Evolutionary conservation across 768 basidiomycete species (phyloP).

Genomic region (Gymnopilus junonius): DNA sequence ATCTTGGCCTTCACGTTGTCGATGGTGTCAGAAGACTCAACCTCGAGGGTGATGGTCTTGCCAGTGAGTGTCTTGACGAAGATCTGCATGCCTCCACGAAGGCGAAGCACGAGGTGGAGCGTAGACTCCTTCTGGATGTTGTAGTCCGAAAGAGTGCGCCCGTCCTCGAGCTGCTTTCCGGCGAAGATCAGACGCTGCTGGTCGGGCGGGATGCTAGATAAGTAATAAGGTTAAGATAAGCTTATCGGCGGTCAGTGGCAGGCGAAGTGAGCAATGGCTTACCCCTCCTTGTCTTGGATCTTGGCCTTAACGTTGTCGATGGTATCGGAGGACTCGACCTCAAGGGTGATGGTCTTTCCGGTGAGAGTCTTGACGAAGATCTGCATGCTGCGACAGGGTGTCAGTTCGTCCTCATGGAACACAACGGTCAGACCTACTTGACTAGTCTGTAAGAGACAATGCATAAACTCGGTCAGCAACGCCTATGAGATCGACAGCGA

Average conservation of each 20-base stretch:
- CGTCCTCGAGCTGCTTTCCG: constrained; percentile 1
- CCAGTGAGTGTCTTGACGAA: neutral
- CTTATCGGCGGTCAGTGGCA: neutral
- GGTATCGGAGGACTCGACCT: constrained; percentile 1
- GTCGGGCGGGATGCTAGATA: neutral
- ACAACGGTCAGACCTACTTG: neutral
- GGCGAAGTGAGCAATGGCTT: neutral
- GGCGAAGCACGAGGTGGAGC: neutral
- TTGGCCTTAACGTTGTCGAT: constrained; percentile 3
- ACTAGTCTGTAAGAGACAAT: neutral
- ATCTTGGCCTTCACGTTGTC: constrained; percentile 1
- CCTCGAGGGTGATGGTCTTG: constrained; percentile 2
- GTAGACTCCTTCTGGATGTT: constrained; percentile 2
- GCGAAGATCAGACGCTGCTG: constrained; percentile 1
- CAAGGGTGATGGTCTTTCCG: constrained; percentile 1
- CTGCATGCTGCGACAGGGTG: neutral
- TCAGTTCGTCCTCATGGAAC: neutral
- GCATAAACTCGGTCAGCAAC: neutral
- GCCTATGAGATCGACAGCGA: neutral
- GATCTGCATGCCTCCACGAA: neutral
- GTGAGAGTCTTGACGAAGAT: constrained; percentile 1
- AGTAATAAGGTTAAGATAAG: neutral
- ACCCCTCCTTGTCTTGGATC: constrained; percentile 1
- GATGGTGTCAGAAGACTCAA: constrained; percentile 1
- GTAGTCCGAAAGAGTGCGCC: neutral